Base-by-base conservation (phyloP, 306 rosid genomes). In the Gleditsia sinensis region DNA sequence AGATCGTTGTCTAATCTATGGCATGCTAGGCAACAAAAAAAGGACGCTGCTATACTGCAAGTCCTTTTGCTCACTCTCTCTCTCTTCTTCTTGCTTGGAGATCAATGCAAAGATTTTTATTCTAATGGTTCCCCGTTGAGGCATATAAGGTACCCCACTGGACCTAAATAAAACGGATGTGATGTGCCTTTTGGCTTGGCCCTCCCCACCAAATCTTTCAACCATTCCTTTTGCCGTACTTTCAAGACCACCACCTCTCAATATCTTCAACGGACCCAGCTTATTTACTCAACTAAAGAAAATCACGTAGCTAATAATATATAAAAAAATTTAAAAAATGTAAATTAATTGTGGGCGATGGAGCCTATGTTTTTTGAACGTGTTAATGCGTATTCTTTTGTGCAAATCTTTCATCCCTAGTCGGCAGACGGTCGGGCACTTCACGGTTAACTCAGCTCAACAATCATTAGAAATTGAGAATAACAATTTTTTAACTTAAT, bases 51-150 rank as follows among this genome's bases (percentile, higher is more conserved):
- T 10, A 37, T 8, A 8, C 39, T 34, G 39, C 69, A 28, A 43
- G 82, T 62, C 61, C 66, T 21, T 62, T n/a, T 53, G 66, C 68
- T 69, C 20, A 50, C 51, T 39, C 57, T 16, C 64, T 17, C 30
- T 62, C 53, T 37, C 12, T 24, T 2, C 3, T 2, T 54, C 68
- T 65, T 76, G 73, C 79, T 71, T 79, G 70, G 61, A 80, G 83
- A 83, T 83, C 86, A 73, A 78, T 27, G 61, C 82, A 74, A 78
- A 81, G 85, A 82, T 83, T 82, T 82, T 87, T 78, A 83, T 87
- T 85, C 96, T 72, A 4, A 71, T 74, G 88, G 92, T 84, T 85
- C 88, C 90, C 92, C 83, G 17, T 84, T 75, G 79, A 16, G 84
- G 46, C 83, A 81, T 76, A 69, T 73, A 61, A 66, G 56, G 69